Evolutionary conservation across 805 yeast genomes (phyloP).

Genomic region (Ogataea trehalophila): DNA sequence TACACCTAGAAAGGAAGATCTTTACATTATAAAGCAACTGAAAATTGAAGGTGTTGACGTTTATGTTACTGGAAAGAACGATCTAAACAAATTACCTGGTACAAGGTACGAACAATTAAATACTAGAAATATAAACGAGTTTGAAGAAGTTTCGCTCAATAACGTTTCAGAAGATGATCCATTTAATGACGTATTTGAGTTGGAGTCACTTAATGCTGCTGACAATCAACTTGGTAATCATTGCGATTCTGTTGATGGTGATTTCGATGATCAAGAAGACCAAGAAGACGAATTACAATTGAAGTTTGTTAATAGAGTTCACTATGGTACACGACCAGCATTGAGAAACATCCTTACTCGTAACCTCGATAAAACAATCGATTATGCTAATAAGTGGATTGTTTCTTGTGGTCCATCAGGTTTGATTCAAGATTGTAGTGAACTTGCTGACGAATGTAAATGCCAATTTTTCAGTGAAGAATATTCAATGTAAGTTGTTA

Average conservation of each 20-base stretch:
- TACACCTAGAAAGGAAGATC: conserved; percentile 40
- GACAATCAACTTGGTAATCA: not conserved
- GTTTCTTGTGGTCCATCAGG: conserved; percentile 55
- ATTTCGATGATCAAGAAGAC: conserved; percentile 11
- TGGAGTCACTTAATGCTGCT: conserved; percentile 17
- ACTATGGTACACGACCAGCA: conserved; percentile 40
- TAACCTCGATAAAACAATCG: conserved; percentile 26
- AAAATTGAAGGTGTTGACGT: conserved; percentile 32
- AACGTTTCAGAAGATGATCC: not conserved
- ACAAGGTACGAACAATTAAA: not conserved
- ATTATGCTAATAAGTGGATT: conserved; percentile 42
- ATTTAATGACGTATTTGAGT: conserved; percentile 22
- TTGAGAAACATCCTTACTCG: conserved; percentile 30
- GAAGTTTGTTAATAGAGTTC: conserved; percentile 11
- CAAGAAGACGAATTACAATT: not conserved
- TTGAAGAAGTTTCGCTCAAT: conserved; percentile 4
- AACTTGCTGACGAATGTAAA: conserved; percentile 33
- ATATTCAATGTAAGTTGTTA: conserved; percentile 29
- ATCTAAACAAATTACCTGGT: not conserved
- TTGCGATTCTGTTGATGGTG: conserved; percentile 16
- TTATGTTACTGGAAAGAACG: conserved; percentile 30
- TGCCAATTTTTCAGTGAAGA: conserved; percentile 41
- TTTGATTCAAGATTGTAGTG: conserved; percentile 36
- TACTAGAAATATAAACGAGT: not conserved
- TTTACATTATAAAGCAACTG: conserved; percentile 40